Base-by-base conservation (phyloP, 2,329 filamentous ascomycete genomes). In the Stachybotrys chartarum region DNA sequence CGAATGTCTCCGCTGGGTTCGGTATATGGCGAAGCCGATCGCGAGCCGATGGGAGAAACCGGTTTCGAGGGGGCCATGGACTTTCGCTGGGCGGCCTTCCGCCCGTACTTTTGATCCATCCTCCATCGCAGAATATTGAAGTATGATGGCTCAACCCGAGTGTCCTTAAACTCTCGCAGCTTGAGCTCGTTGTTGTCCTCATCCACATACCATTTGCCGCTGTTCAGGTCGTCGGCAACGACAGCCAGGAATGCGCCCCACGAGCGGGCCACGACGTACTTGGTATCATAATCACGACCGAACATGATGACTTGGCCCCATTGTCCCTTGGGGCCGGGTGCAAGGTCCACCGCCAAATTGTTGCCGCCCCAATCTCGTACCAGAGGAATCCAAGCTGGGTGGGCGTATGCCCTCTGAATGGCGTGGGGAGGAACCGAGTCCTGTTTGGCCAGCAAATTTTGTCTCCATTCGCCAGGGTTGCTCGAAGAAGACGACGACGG, bases 321-420 rank as follows among this genome's bases (percentile, higher is more conserved):
- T 69, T 86, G 88, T 45, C 94, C 94, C 50, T 83, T 82, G 10
- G 93, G 90, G 3, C 94, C 94, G 24, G 94, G 94, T 7, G 92
- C 90, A 56, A 99, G 78, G 71, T 99, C 94, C 50, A 97, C 84
- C 17, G 92, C 93, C 66, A 99, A 80, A 76, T 96, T 95, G 82
- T 99, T 99, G 72, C 94, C 94, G 70, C 94, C 94, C 94, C 94
- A 99, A 71, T 99, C 94, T 63, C 94, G 89, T 56, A 92, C 93
- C 39, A 99, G 78, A 54, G 94, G 93, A 63, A 99, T 97, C 94
- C 94, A 99, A 53, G 86, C 88, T 2, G 91, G 87, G 71, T 99
- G 93, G 3, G 91, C 88, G 67, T 99, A 99, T 0, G 89, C 89
- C 70, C 92, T 96, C 69, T 96, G 92, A 39, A 97, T 87, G 6